Evolutionary conservation across 2,329 filamentous ascomycete genomes (phyloP).

Genomic region (Colletotrichum simmondsii): DNA sequence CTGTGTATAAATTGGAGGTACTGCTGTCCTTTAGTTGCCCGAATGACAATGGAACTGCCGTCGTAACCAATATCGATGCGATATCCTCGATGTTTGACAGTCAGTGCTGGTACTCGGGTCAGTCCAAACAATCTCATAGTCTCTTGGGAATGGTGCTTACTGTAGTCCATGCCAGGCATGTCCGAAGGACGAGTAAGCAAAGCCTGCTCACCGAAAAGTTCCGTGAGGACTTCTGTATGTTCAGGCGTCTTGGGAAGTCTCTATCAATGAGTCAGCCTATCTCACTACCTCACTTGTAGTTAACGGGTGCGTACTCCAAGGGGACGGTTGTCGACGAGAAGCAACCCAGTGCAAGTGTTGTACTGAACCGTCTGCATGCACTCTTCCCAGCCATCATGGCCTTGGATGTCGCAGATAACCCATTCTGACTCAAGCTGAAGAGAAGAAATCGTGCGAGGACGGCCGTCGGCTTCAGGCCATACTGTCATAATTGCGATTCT

Average conservation of each 20-base stretch:
- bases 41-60: slow-evolving; percentile 52
- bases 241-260: slow-evolving; percentile 64
- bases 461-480: slow-evolving; percentile 52
- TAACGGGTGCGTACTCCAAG: slow-evolving; percentile 31
- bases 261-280: neutral
- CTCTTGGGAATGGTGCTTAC: neutral
- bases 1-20: slow-evolving; percentile 45
- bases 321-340: slow-evolving; percentile 48
- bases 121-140: neutral
- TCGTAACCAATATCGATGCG: slow-evolving; percentile 66
- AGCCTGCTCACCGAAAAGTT: slow-evolving; percentile 64
- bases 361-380: slow-evolving; percentile 45
- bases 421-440: slow-evolving; percentile 43
- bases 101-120: slow-evolving; percentile 24
- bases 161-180: slow-evolving; percentile 64
- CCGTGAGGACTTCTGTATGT: slow-evolving; percentile 51
- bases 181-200: slow-evolving; percentile 64
- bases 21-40: slow-evolving; percentile 42
- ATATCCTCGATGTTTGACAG: slow-evolving; percentile 47
- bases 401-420: slow-evolving; percentile 26
- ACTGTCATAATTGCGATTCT: slow-evolving; percentile 47
- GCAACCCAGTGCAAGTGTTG: slow-evolving; percentile 45
- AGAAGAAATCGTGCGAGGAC: slow-evolving; percentile 10
- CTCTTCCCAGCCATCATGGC: slow-evolving; percentile 26
- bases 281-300: fast-evolving